phyloP scores from a whole-genome alignment of 2,329 filamentous ascomycete species.

The Microcyclosporella mali region DNA sequence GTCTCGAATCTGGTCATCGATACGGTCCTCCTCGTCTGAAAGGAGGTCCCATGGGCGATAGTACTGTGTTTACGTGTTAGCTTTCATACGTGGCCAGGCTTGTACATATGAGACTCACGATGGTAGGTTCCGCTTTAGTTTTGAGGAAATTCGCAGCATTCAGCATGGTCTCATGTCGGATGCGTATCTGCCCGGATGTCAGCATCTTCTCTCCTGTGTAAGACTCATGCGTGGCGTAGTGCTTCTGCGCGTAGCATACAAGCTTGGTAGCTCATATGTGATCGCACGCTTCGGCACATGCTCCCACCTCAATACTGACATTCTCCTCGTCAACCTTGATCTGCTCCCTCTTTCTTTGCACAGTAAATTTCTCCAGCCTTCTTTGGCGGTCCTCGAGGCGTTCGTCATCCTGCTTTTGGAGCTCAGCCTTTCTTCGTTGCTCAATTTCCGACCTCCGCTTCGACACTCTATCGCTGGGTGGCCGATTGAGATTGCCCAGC shows the following conservation, averaged over 20 bases:
- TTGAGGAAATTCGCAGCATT: conserved; percentile 65
- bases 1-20: conserved; percentile 64
- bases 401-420: conserved; percentile 61
- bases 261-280: neutral
- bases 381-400: conserved; percentile 62
- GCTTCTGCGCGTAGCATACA: no score
- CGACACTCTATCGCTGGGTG: conserved; percentile 59
- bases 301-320: conserved; percentile 47
- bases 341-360: conserved; percentile 60
- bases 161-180: conserved; percentile 66
- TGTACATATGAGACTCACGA: conserved; percentile 53
- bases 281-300: conserved; percentile 16
- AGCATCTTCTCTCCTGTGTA: no score
- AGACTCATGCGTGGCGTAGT: no score
- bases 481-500: conserved; percentile 24
- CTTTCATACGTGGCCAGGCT: neutral
- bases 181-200: conserved; percentile 54
- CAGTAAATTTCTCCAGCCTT: conserved; percentile 50
- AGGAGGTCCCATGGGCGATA: conserved; percentile 79
- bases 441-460: conserved; percentile 73
- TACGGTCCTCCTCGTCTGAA: conserved; percentile 60
- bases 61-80: conserved; percentile 52
- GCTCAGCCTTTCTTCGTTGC: conserved; percentile 67
- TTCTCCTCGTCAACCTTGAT: conserved; percentile 67
- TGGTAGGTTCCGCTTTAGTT: conserved; percentile 63